phyloP scores from a whole-genome alignment of 2,329 filamentous ascomycete genomes.

The Paramyrothecium roridum region DNA sequence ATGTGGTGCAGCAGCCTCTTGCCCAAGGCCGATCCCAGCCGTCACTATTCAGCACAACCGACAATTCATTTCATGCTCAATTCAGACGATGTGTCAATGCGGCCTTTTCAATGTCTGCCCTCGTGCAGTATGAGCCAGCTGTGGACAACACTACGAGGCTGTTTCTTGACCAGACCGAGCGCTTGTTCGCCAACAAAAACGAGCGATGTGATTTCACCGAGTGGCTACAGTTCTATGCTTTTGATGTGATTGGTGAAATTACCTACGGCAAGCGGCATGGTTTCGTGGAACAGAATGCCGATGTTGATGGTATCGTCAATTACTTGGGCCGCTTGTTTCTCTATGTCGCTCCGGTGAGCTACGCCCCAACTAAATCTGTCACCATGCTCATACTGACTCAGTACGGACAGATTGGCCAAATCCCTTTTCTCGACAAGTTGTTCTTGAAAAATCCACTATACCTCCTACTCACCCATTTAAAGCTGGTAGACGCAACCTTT shows the following conservation, averaged over 20 bases:
- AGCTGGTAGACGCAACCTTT: constrained; percentile 65
- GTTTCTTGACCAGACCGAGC: constrained; percentile 63
- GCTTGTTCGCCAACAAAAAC: constrained; percentile 44
- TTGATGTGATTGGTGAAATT: constrained; percentile 76
- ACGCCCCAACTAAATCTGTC: fast-evolving
- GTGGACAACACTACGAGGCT: constrained; percentile 72
- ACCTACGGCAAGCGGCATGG: constrained; percentile 74
- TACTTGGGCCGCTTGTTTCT: constrained; percentile 64
- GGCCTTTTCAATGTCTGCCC: constrained; percentile 73
- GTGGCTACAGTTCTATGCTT: constrained; percentile 80
- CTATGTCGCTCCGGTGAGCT: constrained; percentile 65
- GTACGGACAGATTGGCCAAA: constrained; percentile 65
- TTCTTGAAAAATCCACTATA: constrained; percentile 74
- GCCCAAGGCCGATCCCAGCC: constrained; percentile 64
- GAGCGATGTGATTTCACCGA: constrained; percentile 54
- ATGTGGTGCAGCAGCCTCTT: constrained; percentile 73
- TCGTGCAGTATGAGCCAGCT: constrained; percentile 77
- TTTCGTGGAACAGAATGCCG: constrained; percentile 70
- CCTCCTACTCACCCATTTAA: constrained; percentile 64
- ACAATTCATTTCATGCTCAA: constrained; percentile 72
- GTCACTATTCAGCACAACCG: constrained; percentile 73
- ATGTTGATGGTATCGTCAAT: constrained; percentile 70
- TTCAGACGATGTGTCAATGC: constrained; percentile 73
- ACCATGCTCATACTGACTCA: background rate
- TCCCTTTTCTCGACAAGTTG: constrained; percentile 66